Base-by-base conservation (phyloP, 148 eudicot species). In the Oxyria digyna region DNA sequence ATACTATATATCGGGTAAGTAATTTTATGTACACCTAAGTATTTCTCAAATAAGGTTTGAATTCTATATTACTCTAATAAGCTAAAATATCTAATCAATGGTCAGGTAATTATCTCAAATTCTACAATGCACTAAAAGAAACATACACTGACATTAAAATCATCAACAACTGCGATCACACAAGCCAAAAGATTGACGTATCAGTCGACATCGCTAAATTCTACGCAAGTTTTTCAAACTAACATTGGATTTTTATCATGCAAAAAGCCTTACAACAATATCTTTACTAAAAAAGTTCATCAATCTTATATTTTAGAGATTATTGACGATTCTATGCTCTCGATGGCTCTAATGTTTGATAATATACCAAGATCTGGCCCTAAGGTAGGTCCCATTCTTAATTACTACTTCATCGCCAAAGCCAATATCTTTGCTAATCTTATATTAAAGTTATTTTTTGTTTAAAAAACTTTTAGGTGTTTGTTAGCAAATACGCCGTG, bases 401-500 rank as follows among this genome's bases (percentile, higher is more conserved):
- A 14, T 14, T 5, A 41, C 5, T 50, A 50, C 8, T 4, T 1
- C 10, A 38, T 10, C 10, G 10, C 42, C 10, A 38, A 0, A 38
- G 42, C 10, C 10, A 10, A 38, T 38, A 10, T 38, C 42, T 38
- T 38, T 10, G 8, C 6, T 0, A 10, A 38, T 38, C 42, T 38
- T 10, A 38, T 6, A 6, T 10, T 38, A 4, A 10, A 38, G 10
- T 4, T 1, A 38, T 38, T 6, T 0, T 38, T 38, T 38, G 42
- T 4, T 38, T 38, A 10, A n/a, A n/a, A n/a, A n/a, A n/a, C n/a
- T n/a, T n/a, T n/a, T 2, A 91, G 97, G 94, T 85, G 43, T 91
- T 91, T 76, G 91, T 91, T 35, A 91, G 94, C 59, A 87, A 91
- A 42, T 91, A 91, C 71, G 94, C 86, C 6, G 94, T 91, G 74